A percentile compares a stretch with the other conserved stretches of the same genome.
Conservation (phyloP, 2,329 filamentous ascomycete species). For the Pseudogymnoascus sp. region DNA sequence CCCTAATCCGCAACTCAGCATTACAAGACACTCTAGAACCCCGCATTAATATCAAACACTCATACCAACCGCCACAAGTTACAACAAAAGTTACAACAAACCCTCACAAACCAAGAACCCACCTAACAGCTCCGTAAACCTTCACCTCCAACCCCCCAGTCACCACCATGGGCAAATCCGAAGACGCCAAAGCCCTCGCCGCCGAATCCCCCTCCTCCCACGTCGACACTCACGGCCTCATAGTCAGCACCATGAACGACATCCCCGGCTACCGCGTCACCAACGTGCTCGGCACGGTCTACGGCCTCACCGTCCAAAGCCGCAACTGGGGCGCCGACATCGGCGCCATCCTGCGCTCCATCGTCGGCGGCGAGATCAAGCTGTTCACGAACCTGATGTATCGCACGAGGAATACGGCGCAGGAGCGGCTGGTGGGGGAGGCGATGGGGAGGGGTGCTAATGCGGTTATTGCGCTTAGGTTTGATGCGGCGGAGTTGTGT, state of each 20-base stretch:
- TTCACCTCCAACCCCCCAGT: not conserved
- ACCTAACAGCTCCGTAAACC: not conserved
- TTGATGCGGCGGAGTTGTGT: constrained; percentile 50
- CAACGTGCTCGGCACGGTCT: constrained; percentile 52
- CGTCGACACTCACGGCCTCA: constrained; percentile 55
- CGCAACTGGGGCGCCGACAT: constrained; percentile 53
- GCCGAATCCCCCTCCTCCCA: constrained; percentile 38
- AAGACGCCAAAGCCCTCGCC: constrained; percentile 5
- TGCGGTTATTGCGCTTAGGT: constrained; percentile 52
- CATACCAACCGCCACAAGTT: not conserved
- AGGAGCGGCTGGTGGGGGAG: constrained; percentile 49
- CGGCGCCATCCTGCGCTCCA: constrained; percentile 50
- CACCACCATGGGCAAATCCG: constrained; percentile 22
- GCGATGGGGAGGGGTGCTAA: constrained; percentile 53
- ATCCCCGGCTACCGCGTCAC: constrained; percentile 55
- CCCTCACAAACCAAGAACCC: not conserved
- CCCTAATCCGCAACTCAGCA: not conserved
- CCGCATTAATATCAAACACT: not conserved
- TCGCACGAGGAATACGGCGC: constrained; percentile 52
- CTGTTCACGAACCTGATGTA: constrained; percentile 57
- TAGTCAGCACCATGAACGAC: constrained; percentile 59
- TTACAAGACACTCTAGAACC: not conserved
- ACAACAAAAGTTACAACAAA: constrained; percentile 1
- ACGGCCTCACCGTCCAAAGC: constrained; percentile 50
- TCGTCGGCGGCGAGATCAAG: constrained; percentile 52